Evolutionary conservation across 176 grass and related monocot species (phyloP).

Genomic region (Juncus effusus): DNA sequence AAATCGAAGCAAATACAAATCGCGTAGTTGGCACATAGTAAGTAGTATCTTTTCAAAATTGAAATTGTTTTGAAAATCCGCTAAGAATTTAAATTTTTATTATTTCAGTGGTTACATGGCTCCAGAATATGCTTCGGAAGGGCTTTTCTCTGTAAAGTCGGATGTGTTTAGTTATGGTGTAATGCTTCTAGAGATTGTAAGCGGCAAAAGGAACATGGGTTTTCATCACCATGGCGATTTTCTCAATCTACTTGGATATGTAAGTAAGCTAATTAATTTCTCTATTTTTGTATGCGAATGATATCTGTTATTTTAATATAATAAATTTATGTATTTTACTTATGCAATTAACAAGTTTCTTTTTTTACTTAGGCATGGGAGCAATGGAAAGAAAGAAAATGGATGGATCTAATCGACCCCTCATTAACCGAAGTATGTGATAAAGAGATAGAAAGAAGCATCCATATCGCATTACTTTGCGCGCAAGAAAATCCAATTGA

Average conservation of each 20-base stretch:
- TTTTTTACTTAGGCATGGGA: constrained; percentile 1
- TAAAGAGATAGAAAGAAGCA: constrained; percentile 12
- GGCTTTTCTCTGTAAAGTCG: too few species aligned
- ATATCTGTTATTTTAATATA: too few species aligned
- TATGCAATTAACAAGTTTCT: too few species aligned
- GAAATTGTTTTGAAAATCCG: too few species aligned
- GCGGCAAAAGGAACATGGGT: constrained; percentile 29
- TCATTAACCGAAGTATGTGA: background rate
- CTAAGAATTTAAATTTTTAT: too few species aligned
- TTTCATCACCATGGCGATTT: constrained; percentile 10
- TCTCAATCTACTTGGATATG: constrained; percentile 33
- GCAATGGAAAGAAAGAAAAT: constrained; percentile 14
- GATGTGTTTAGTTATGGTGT: too few species aligned
- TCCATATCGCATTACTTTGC: constrained; percentile 11
- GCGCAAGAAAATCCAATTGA: constrained; percentile 17
- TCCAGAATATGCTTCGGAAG: too few species aligned
- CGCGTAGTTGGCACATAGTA: constrained; percentile 44
- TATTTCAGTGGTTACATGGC: too few species aligned
- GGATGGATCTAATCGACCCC: background rate
- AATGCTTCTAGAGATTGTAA: background rate
- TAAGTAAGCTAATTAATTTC: background rate
- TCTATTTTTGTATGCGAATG: too few species aligned
- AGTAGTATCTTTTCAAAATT: constrained; percentile 12
- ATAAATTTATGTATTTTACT: too few species aligned
- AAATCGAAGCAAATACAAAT: constrained; percentile 31